A percentile compares a stretch with the other conserved stretches of the same genome.
phyloP scores from a whole-genome alignment of 768 basidiomycete genomes.

The Rossbeevera mucosa region DNA sequence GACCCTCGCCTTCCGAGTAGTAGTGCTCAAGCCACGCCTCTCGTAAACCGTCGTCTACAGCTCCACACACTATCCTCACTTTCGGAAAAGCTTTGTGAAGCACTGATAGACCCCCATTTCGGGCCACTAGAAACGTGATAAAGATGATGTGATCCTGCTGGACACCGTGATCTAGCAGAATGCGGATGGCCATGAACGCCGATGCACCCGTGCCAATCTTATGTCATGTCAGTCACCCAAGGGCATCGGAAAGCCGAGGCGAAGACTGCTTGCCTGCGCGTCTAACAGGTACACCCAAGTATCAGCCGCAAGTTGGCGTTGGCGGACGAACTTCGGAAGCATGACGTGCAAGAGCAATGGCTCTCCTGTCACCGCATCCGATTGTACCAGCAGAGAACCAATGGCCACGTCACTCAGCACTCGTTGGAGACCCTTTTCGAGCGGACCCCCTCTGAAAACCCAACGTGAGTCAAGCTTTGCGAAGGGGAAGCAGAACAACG shows the following conservation, averaged over 20 bases:
- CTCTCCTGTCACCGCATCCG: constrained; percentile 79
- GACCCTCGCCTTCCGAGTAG: constrained; percentile 40
- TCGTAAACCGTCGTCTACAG: constrained; percentile 71
- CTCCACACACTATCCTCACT: constrained; percentile 81
- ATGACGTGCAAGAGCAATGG: constrained; percentile 79
- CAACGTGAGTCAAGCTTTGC: constrained; percentile 1
- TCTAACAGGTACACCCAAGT: constrained; percentile 87
- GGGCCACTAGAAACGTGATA: constrained; percentile 82
- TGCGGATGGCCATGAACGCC: constrained; percentile 91
- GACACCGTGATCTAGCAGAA: constrained; percentile 90
- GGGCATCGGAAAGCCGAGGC: background rate
- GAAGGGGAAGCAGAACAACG: constrained; percentile 26
- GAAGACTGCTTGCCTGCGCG: constrained; percentile 55
- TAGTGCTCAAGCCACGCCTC: constrained; percentile 69
- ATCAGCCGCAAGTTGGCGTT: constrained; percentile 56
- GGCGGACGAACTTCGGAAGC: constrained; percentile 71
- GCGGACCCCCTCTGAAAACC: constrained; percentile 68
- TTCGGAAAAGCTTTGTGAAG: constrained; percentile 79
- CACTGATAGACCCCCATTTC: constrained; percentile 72
- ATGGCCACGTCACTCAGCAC: constrained; percentile 83
- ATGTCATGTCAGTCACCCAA: background rate
- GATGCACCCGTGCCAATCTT: constrained; percentile 93
- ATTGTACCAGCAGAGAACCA: constrained; percentile 89
- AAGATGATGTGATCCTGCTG: constrained; percentile 82
- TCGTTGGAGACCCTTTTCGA: constrained; percentile 86